Conservation (phyloP, 805 yeast genomes). For the Millerozyma acaciae region DNA sequence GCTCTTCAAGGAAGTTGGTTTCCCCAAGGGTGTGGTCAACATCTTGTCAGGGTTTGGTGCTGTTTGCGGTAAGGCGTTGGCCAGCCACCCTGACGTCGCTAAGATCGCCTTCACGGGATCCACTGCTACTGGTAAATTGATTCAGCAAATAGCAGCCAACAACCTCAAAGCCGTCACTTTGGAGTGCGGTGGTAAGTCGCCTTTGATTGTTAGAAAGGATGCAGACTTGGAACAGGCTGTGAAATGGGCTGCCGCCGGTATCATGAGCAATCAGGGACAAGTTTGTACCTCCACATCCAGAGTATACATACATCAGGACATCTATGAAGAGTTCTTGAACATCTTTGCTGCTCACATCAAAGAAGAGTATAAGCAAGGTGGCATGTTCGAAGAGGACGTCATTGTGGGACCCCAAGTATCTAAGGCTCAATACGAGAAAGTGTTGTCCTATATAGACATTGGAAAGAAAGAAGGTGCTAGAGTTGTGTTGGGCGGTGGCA, state of each 20-base stretch:
- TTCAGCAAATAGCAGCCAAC: conserved; percentile 58
- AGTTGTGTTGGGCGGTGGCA: conserved; percentile 39
- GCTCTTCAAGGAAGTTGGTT: conserved; percentile 59
- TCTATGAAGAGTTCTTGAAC: conserved; percentile 51
- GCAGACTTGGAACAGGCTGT: conserved; percentile 64
- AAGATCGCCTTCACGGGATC: conserved; percentile 67
- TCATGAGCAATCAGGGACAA: conserved; percentile 64
- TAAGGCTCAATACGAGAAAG: conserved; percentile 52
- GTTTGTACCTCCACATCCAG: conserved; percentile 67
- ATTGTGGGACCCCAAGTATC: conserved; percentile 64
- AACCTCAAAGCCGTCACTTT: conserved; percentile 62
- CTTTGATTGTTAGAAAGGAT: conserved; percentile 57
- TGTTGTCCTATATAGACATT: conserved; percentile 39
- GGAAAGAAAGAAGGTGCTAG: conserved; percentile 45
- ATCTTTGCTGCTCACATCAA: conserved; percentile 44
- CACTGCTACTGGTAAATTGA: conserved; percentile 61
- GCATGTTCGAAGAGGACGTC: conserved; percentile 43
- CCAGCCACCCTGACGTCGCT: conserved; percentile 54
- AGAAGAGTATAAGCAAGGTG: conserved; percentile 52
- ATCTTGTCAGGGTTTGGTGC: conserved; percentile 68
- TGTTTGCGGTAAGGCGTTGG: conserved; percentile 64
- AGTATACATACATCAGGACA: conserved; percentile 51
- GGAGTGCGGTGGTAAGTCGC: conserved; percentile 75
- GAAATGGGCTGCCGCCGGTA: conserved; percentile 64
- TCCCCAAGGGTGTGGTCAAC: conserved; percentile 75